Evolutionary conservation across 169 alveolate genomes (phyloP), one percentile per base, ranked within the genome.

Genomic region (Perkinsus olseni): DNA sequence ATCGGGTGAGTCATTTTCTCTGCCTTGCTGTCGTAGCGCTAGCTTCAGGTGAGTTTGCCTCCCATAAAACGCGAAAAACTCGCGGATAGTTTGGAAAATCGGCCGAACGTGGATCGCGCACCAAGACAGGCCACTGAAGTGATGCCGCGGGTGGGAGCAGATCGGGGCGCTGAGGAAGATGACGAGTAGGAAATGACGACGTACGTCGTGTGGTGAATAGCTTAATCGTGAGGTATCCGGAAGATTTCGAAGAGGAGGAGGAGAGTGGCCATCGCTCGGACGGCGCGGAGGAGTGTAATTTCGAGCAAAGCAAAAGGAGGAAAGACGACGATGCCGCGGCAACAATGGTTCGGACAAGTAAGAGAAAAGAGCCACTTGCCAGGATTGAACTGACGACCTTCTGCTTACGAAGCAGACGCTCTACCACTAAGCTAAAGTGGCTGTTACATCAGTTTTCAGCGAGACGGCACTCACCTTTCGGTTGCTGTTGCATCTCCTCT

Each of bases 351-450:
- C 0, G 82, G 31, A 62, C 1, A 62, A 62, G 82, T 62, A 62
- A 28, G 13, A 4, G 28, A 6, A 24, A 62, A 62, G 17, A 62
- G 82, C 82, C 82, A 62, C 82, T 62, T 62, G 82, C 82, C 82
- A 62, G 82, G 82, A 62, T 62, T 62, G 82, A 62, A 62, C 82
- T 62, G 82, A 62, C 82, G 82, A 62, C 82, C 82, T 62, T 62
- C 82, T 62, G 82, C 82, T 62, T 62, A 62, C 82, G 82, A 62
- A 62, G 82, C 82, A 62, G 82, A 62, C 82, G 82, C 82, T 62
- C 82, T 62, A 62, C 82, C 82, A 62, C 82, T 62, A 62, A 62
- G 82, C 82, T 62, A 62, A 62, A 62, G 82, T 62, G 82, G 82
- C 82, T 62, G 1, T 6, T 62, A 62, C 17, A n/a, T n/a, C n/a